Evolutionary conservation across 2,329 filamentous ascomycete genomes (phyloP), one percentile per base, ranked within the genome.

Genomic region (Cytospora mali): DNA sequence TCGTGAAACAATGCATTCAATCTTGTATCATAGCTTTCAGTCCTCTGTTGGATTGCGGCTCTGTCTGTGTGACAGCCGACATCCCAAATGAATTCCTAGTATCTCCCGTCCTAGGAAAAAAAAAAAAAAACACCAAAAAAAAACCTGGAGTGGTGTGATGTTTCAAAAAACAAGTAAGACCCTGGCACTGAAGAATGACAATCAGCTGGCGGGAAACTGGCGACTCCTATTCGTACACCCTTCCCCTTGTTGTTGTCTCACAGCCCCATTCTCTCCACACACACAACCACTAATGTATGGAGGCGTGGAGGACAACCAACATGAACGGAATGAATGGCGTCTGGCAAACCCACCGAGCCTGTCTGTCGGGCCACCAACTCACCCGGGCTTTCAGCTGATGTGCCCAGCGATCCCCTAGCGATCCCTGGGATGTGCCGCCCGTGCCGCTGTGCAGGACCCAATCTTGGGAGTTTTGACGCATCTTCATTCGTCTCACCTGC

Each of bases 321-420:
- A n/a, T 18, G 35, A 11, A 39, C 6, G 35, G 33, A 9, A 46
- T 2, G 35, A 14, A 46, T 21, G 42, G 42, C 42, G 42, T 23
- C 42, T 21, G 42, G n/a, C 6, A 7, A 9, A 3, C 7, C 42
- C n/a, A 21, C n/a, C 6, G 42, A 46, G 18, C 9, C n/a, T 10
- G 11, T n/a, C n/a, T 21, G 21, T 13, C n/a, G 21, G 21, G 42
- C 42, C 42, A 46, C 42, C 42, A 46, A 13, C 7, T 23, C n/a
- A n/a, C n/a, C n/a, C n/a, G n/a, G n/a, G 16, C 10, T 31, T 60
- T 60, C 58, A 60, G 58, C 58, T 60, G 58, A 49, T 60, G 56
- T n/a, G n/a, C n/a, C n/a, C 56, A 49, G 31, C 46, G 48, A 29
- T 14, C 21, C 56, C 46, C 31, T 33, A n/a, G n/a, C n/a, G n/a